Percentiles rank a stretch among this genome's conserved stretches.
phyloP scores from a whole-genome alignment of 805 yeast species.

The Starmerella stigmatis region DNA sequence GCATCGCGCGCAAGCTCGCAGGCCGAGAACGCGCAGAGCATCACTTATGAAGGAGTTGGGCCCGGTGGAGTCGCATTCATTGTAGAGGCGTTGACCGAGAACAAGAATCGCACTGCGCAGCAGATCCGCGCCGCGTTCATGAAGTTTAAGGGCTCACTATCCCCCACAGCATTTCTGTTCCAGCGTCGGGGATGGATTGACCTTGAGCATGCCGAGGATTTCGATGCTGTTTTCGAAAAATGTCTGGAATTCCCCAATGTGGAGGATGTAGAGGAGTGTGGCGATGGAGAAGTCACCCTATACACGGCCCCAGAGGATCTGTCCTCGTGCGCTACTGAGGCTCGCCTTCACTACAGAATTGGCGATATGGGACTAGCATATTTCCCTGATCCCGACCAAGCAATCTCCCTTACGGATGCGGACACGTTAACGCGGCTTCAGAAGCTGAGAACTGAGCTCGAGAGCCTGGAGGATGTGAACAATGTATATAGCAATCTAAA shows the following conservation, averaged over 20 bases:
- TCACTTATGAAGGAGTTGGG: constrained; percentile 78
- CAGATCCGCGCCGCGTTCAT: constrained; percentile 64
- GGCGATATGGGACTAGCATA: constrained; percentile 64
- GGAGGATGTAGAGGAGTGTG: constrained; percentile 37
- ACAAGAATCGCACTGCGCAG: constrained; percentile 70
- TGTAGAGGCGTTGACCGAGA: constrained; percentile 81
- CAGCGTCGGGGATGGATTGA: constrained; percentile 65
- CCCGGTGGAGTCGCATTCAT: constrained; percentile 85
- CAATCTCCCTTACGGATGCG: constrained; percentile 42
- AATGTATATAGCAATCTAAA: constrained; percentile 57
- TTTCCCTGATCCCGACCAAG: constrained; percentile 56
- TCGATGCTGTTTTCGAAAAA: constrained; percentile 64
- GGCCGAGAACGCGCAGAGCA: constrained; percentile 43
- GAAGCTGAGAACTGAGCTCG: constrained; percentile 51
- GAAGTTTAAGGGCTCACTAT: constrained; percentile 48
- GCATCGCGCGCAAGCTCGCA: constrained; percentile 43
- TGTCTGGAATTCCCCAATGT: constrained; percentile 63
- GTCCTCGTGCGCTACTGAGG: constrained; percentile 46
- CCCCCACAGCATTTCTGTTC: constrained; percentile 72
- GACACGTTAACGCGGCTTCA: constrained; percentile 44
- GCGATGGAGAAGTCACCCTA: constrained; percentile 36
- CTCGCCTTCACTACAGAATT: constrained; percentile 50
- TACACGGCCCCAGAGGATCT: constrained; percentile 57
- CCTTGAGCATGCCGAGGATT: constrained; percentile 33
- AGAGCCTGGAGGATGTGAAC: constrained; percentile 75